These are phyloP conservation scores for Niveomyces coronatus DNA, from an alignment of 2,329 filamentous ascomycete species.

Conservation along the genomic window DNA sequence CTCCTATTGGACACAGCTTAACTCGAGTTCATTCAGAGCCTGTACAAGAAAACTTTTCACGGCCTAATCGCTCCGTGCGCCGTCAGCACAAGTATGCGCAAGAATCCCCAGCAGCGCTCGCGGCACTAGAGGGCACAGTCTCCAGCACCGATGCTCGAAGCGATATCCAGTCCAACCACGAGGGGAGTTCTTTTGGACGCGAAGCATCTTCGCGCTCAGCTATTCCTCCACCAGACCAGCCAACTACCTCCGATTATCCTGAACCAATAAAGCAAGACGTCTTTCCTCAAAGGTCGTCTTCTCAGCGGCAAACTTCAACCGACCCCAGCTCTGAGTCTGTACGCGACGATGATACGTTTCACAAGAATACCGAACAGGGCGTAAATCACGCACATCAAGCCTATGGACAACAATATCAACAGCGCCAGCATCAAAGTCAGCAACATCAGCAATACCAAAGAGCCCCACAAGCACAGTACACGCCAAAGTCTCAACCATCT, in stretches of 20 bases:
- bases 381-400: constrained; percentile 7
- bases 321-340: constrained; percentile 33
- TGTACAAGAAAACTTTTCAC: constrained; percentile 50
- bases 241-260: constrained; percentile 33
- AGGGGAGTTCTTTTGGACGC: constrained; percentile 26
- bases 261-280: constrained; percentile 17
- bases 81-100: constrained; percentile 39
- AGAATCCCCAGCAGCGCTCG: constrained; percentile 32
- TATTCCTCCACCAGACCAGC: constrained; percentile 53
- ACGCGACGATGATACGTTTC: constrained; percentile 13
- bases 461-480: constrained; percentile 14
- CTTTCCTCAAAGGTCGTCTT: constrained; percentile 45
- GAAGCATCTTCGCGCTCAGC: constrained; percentile 21
- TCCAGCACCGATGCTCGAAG: constrained; percentile 15
- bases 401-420: constrained; percentile 15
- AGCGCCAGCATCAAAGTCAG: constrained; percentile 5
- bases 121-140: constrained; percentile 35
- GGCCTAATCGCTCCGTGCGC: constrained; percentile 40
- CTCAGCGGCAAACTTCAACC: constrained; percentile 28
- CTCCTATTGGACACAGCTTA: constrained; percentile 41
- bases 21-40: constrained; percentile 63
- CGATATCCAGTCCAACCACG: constrained; percentile 17
- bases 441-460: constrained; percentile 7
- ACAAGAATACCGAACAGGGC: background rate
- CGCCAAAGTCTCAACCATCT: constrained; percentile 15